Evolutionary conservation across 1,284 basidiomycete genomes (phyloP).

Genomic region (Xerocomus tenax): DNA sequence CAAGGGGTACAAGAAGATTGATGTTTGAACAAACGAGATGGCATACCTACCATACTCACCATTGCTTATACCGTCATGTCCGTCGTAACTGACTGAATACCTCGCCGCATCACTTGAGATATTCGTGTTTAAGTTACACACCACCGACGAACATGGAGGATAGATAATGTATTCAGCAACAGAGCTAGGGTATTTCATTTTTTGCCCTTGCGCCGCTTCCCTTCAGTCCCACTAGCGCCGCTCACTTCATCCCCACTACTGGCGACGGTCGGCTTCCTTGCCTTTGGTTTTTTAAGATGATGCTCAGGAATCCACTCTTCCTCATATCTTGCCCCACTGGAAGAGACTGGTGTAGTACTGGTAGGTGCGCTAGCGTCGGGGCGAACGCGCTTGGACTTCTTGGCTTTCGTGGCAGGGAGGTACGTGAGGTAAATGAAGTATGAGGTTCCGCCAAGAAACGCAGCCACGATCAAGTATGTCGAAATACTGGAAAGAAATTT

Average conservation of each 20-base stretch:
- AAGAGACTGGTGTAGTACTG: conserved; percentile 55
- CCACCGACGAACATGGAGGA: not conserved
- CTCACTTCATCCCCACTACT: conserved; percentile 65
- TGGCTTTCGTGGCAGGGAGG: conserved; percentile 46
- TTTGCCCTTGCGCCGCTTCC: conserved; percentile 50
- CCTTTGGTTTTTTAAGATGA: conserved; percentile 65
- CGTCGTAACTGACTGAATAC: not conserved
- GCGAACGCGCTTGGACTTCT: conserved; percentile 31
- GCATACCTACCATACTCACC: not conserved
- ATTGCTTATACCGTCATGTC: not conserved
- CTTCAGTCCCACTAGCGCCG: conserved; percentile 50
- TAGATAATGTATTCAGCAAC: conserved; percentile 1
- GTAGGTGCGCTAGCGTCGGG: conserved; percentile 48
- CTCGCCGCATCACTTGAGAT: not conserved
- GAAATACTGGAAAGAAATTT: conserved; percentile 47
- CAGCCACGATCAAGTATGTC: conserved; percentile 68
- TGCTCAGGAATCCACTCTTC: conserved; percentile 91
- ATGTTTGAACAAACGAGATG: conserved; percentile 23
- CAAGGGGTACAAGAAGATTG: conserved; percentile 48
- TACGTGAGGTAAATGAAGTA: conserved; percentile 67
- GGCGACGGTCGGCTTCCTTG: conserved; percentile 38
- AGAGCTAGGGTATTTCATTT: conserved; percentile 36
- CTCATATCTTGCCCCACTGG: conserved; percentile 68
- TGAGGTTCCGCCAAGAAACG: conserved; percentile 53
- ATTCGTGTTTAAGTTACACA: not conserved